phyloP scores from a whole-genome alignment of 2,329 filamentous ascomycete species.

The Apiospora koreana region DNA sequence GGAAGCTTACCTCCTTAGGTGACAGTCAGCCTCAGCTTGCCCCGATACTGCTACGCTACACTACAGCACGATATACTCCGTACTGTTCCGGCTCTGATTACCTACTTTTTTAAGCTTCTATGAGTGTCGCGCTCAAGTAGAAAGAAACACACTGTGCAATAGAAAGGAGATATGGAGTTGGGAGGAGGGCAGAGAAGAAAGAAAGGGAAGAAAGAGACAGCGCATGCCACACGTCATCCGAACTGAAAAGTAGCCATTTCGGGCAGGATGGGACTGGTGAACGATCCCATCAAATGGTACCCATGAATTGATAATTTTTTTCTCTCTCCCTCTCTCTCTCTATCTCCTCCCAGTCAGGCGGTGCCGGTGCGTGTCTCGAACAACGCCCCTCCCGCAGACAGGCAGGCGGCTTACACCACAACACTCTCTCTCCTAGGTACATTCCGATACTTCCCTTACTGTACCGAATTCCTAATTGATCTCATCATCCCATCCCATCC shows the following conservation, averaged over 20 bases:
- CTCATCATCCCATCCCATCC: background rate
- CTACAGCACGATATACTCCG: background rate
- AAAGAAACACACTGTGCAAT: background rate
- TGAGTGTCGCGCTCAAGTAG: background rate
- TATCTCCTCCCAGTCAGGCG: slow-evolving; percentile 6
- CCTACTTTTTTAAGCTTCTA: too few relatives aligned
- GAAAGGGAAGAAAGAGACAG: background rate
- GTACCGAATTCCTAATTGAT: background rate
- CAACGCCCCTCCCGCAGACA: slow-evolving; percentile 7
- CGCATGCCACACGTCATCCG: slow-evolving; percentile 7
- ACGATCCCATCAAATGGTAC: background rate
- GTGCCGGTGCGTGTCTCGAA: slow-evolving; percentile 5
- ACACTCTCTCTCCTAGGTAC: background rate
- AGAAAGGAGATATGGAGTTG: background rate
- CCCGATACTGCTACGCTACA: background rate
- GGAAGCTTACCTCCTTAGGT: background rate
- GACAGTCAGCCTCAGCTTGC: background rate
- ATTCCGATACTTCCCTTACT: background rate
- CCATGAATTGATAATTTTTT: background rate
- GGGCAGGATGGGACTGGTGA: background rate
- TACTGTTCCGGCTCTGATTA: background rate
- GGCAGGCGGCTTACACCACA: background rate
- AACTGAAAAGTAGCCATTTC: background rate
- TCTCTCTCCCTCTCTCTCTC: too few relatives aligned
- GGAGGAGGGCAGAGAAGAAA: background rate